Evolutionary conservation across 2,329 filamentous ascomycete genomes (phyloP).

Genomic region (Aspergillus transmontanensis): DNA sequence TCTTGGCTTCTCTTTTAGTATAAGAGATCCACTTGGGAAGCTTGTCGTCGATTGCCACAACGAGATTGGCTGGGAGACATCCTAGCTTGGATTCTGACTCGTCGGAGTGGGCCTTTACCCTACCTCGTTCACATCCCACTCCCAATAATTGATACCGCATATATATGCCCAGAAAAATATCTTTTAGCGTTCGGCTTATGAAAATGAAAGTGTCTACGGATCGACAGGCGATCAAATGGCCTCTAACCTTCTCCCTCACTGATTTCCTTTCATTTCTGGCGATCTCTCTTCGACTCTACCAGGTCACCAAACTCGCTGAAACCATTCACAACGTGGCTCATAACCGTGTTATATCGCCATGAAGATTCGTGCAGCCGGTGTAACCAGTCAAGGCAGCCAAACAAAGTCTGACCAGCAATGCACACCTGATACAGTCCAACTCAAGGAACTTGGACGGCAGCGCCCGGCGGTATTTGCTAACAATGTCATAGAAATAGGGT

Average conservation of each 20-base stretch:
- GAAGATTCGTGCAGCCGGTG: neutral
- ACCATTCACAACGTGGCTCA: neutral
- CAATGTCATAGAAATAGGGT: neutral
- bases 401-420: neutral
- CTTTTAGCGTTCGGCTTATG: neutral
- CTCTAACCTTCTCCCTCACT: neutral
- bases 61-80: neutral
- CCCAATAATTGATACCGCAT: neutral
- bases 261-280: neutral
- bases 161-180: neutral
- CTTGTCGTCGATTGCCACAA: neutral
- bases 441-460: neutral
- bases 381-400: too few species aligned
- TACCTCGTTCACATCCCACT: neutral
- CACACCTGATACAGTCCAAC: neutral
- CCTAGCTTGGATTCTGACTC: neutral
- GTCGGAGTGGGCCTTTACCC: neutral
- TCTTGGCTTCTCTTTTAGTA: neutral
- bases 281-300: neutral
- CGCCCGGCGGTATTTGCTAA: neutral
- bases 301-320: neutral
- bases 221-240: neutral
- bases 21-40: neutral
- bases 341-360: neutral
- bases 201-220: neutral